Percentiles rank a stretch among this genome's conserved stretches.
These are phyloP conservation scores for Hygrophoropsis aurantiaca DNA, from an alignment of 768 basidiomycete genomes.

Conservation along the genomic window DNA sequence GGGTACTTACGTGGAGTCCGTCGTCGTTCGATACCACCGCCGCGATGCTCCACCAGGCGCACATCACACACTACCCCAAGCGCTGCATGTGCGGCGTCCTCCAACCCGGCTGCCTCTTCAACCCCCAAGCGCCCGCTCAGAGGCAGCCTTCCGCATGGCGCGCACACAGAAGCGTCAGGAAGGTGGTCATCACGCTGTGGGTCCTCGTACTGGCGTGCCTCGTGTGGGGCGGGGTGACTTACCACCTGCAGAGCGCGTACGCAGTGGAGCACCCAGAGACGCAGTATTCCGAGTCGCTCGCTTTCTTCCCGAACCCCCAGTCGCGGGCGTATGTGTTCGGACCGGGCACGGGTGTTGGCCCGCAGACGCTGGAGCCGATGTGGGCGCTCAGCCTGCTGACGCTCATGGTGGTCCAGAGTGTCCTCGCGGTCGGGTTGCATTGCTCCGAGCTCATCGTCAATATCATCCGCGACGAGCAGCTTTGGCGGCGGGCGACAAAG, in stretches of 20 bases:
- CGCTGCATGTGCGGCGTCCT: constrained; percentile 27
- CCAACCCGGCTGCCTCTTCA: constrained; percentile 1
- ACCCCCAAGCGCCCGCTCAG: constrained; percentile 11
- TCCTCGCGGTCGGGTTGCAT: constrained; percentile 26
- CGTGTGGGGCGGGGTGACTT: constrained; percentile 19
- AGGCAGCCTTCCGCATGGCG: constrained; percentile 28
- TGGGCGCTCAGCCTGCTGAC: no score
- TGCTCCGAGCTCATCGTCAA: constrained; percentile 28
- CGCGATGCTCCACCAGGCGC: constrained; percentile 26
- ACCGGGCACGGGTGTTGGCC: no score
- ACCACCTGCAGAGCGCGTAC: not conserved
- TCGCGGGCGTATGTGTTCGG: constrained; percentile 5
- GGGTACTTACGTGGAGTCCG: constrained; percentile 32
- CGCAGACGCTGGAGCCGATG: no score
- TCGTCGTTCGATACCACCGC: constrained; percentile 30
- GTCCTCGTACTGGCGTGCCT: constrained; percentile 17
- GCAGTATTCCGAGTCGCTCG: constrained; percentile 13
- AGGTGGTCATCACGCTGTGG: constrained; percentile 22
- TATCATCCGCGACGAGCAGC: constrained; percentile 25
- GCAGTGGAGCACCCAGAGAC: constrained; percentile 1
- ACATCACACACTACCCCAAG: constrained; percentile 14
- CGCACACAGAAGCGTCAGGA: constrained; percentile 22
- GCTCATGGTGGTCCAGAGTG: constrained; percentile 16
- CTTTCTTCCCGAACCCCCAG: constrained; percentile 22
- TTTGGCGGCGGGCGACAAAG: constrained; percentile 24